Evolutionary conservation across 495 filamentous ascomycete species (phyloP).

Genomic region (Penicillium antarcticum): DNA sequence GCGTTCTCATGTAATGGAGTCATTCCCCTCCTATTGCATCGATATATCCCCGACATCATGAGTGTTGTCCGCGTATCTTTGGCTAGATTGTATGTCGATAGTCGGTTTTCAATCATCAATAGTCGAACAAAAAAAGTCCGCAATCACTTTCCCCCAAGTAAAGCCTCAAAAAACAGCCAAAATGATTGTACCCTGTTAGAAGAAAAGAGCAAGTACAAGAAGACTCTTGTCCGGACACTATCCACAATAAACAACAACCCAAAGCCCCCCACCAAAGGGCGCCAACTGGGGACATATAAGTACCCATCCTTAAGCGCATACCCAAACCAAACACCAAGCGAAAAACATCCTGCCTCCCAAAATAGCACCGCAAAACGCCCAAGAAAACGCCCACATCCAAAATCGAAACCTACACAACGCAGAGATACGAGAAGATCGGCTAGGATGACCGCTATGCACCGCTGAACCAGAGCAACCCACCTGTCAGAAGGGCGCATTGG

Average conservation of each 20-base stretch:
- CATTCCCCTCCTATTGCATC: background rate
- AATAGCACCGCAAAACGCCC: conserved; percentile 6
- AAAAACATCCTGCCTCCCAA: background rate
- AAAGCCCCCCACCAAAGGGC: background rate
- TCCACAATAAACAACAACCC: too few species aligned
- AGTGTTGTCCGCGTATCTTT: conserved; percentile 4
- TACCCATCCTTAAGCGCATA: background rate
- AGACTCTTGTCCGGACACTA: too few species aligned
- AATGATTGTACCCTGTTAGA: too few species aligned
- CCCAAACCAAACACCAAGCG: background rate
- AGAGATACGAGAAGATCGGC: conserved; percentile 5
- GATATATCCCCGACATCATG: conserved; percentile 12
- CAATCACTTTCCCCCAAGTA: background rate
- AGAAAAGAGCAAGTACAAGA: background rate
- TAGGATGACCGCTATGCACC: background rate
- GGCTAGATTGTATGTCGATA: background rate
- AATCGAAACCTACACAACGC: background rate
- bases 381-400: background rate
- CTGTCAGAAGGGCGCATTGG: conserved; percentile 5
- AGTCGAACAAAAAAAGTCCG: background rate
- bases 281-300: background rate
- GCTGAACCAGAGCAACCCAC: background rate
- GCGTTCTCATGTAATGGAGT: background rate
- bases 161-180: background rate
- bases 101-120: background rate